Percentiles rank a stretch among this genome's conserved stretches.
phyloP scores from a whole-genome alignment of 306 rosid species.

The Phaseolus lunatus region DNA sequence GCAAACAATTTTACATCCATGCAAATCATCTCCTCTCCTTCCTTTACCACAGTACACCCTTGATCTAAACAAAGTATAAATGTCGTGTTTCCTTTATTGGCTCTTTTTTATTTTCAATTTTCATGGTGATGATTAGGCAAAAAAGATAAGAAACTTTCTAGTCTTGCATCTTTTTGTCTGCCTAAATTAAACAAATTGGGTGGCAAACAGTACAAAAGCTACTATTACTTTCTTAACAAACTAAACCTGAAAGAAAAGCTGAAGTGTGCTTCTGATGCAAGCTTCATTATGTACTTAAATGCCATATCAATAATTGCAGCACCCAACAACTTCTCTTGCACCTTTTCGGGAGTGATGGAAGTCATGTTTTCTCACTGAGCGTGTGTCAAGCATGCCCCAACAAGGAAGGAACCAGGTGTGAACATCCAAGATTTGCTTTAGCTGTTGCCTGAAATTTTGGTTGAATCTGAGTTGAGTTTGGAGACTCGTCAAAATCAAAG shows the following conservation, averaged over 20 bases:
- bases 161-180: slow-evolving; percentile 1
- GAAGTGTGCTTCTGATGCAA: slow-evolving; percentile 16
- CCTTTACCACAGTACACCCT: too few relatives aligned
- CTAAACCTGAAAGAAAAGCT: slow-evolving; percentile 16
- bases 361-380: slow-evolving; percentile 2
- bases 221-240: neutral
- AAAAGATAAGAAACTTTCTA: neutral
- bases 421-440: slow-evolving; percentile 4
- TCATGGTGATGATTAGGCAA: neutral
- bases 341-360: neutral
- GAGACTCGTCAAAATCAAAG: neutral
- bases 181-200: slow-evolving; percentile 10
- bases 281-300: slow-evolving; percentile 4
- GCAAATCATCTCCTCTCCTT: too few relatives aligned
- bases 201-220: slow-evolving; percentile 11
- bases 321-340: neutral
- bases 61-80: neutral
- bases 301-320: slow-evolving; percentile 14
- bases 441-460: slow-evolving; percentile 21
- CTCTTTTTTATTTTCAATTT: neutral
- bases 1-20: too few relatives aligned
- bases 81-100: neutral
- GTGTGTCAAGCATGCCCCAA: neutral
- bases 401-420: slow-evolving; percentile 25
- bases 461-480: neutral